These are phyloP conservation scores for Purshia tridentata DNA, from an alignment of 306 rosid genomes.

Conservation along the genomic window DNA sequence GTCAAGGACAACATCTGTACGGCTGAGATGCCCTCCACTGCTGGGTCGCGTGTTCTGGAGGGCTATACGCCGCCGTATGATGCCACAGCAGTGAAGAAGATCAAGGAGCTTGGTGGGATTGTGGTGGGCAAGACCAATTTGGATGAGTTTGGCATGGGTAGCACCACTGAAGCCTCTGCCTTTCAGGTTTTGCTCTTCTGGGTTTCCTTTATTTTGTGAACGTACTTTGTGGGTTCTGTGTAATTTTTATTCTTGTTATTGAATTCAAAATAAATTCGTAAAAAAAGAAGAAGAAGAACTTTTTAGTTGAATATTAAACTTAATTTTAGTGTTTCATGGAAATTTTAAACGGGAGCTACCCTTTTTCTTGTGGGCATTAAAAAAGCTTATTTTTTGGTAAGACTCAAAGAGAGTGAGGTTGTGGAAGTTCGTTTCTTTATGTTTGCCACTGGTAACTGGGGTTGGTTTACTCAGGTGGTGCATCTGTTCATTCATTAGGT, in stretches of 20 bases:
- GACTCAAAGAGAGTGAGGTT: neutral
- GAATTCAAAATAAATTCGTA: neutral
- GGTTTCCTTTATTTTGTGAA: neutral
- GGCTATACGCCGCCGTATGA: constrained; percentile 84
- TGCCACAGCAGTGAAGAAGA: constrained; percentile 76
- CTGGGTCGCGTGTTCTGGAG: constrained; percentile 70
- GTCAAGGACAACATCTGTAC: constrained; percentile 96
- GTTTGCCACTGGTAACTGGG: constrained; percentile 50
- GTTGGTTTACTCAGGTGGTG: constrained; percentile 89
- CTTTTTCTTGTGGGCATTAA: neutral
- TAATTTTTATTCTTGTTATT: neutral
- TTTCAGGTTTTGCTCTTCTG: constrained; percentile 59
- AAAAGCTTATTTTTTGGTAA: neutral
- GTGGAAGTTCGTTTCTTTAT: neutral
- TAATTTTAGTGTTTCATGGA: neutral
- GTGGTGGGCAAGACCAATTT: constrained; percentile 89
- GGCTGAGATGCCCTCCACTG: constrained; percentile 85
- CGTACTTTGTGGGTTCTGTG: neutral
- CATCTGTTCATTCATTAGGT: constrained; percentile 90
- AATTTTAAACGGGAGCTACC: neutral
- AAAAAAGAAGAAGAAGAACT: neutral
- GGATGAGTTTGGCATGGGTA: constrained; percentile 99
- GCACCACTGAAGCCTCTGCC: constrained; percentile 93
- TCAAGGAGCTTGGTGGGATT: constrained; percentile 75
- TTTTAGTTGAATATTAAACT: neutral